Evolutionary conservation across 2,329 filamentous ascomycete species (phyloP), one percentile per base, ranked within the genome.

Genomic region (Aspergillus pseudonomiae): DNA sequence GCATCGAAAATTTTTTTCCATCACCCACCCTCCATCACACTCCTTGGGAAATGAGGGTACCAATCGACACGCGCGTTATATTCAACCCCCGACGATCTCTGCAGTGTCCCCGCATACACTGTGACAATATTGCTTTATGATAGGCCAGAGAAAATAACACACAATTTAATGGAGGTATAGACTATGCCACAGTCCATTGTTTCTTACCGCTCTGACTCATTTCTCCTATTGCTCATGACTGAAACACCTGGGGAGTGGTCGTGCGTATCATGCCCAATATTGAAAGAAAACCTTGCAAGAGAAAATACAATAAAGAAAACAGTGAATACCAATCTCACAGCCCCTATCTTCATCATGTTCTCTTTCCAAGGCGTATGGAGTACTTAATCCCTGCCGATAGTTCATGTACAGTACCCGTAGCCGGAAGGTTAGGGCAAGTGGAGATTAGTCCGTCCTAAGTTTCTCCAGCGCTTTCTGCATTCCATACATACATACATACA

Each of bases 171-270:
- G 28, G 46, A 30, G 46, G 46, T 50, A 28, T 30, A n/a, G 14
- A 50, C 26, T 9, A 41, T n/a, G 32, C 39, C 16, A 41, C 39
- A 41, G 39, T 30, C 12, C 24, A 10, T 30, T 21, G 21, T 12
- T 55, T 41, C 19, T 55, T 12, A 24, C 34, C 34, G n/a, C 52
- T 55, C 52, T 55, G 52, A 55, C 52, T 55, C 52, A 55, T 39
- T 39, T 55, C n/a, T 6, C 28, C 28, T n/a, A 6, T 14, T 54
- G 52, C 19, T 3, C 28, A 6, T 39, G 21, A 16, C 21, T 21
- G 21, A 54, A 36, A 54, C 30, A 54, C 28, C 2, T 34, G 10
- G 32, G 39, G 39, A n/a, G 19, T 36, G 11, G 34, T 16, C 34
- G 11, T 36, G 12, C 34, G 5, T 16, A 11, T 41, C 39, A 41